A percentile compares a stretch with the other conserved stretches of the same genome.
Conservation (phyloP, 2,329 filamentous ascomycete genomes). For the Colletotrichum magnum region DNA sequence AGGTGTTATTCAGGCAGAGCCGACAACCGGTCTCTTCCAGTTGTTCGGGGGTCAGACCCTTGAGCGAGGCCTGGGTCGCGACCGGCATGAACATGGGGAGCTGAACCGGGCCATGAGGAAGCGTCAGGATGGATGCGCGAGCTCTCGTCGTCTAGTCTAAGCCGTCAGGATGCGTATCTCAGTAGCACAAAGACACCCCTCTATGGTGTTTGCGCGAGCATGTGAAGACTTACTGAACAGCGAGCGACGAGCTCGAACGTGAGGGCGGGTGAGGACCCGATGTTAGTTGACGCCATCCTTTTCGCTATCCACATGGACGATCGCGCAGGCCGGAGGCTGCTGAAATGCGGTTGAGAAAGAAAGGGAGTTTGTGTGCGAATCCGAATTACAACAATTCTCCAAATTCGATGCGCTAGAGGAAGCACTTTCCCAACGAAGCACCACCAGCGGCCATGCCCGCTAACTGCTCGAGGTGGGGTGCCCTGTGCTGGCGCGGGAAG, state of each 20-base stretch:
- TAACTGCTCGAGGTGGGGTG: slow-evolving; percentile 7
- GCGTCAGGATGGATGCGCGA: slow-evolving; percentile 86
- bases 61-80: slow-evolving; percentile 94
- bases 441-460: background rate
- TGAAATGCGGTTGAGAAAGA: background rate
- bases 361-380: background rate
- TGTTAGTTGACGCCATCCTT: slow-evolving; percentile 64
- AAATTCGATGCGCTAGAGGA: slow-evolving; percentile 32
- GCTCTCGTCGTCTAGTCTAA: slow-evolving; percentile 86
- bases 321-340: slow-evolving; percentile 23
- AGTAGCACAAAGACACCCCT: too few species aligned
- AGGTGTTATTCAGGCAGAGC: slow-evolving; percentile 97
- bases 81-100: slow-evolving; percentile 99
- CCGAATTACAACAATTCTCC: slow-evolving; percentile 7
- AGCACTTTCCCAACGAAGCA: slow-evolving; percentile 20
- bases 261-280: slow-evolving; percentile 75
- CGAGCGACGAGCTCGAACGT: slow-evolving; percentile 83
- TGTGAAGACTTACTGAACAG: slow-evolving; percentile 77
- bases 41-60: slow-evolving; percentile 93
- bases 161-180: slow-evolving; percentile 10
- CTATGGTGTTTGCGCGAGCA: slow-evolving; percentile 1
- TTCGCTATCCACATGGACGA: slow-evolving; percentile 43
- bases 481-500: background rate
- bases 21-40: slow-evolving; percentile 90
- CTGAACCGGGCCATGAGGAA: slow-evolving; percentile 92